Evolutionary conservation across 306 rosid species (phyloP), one percentile per base, ranked within the genome.

Genomic region (Lupinus albus): DNA sequence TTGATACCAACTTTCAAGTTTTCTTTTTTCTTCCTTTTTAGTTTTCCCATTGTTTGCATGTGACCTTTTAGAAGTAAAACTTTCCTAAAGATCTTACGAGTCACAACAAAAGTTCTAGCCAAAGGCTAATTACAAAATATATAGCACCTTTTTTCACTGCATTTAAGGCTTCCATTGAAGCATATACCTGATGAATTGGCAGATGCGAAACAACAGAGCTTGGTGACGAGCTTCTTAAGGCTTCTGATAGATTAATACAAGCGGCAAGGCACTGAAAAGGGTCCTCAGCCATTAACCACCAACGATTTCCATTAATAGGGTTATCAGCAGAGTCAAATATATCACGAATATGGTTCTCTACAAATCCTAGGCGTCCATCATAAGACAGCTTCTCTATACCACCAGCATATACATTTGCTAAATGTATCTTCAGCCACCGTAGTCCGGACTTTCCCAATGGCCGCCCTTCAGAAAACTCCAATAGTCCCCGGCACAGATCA

Each of bases 261-360:
- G 95, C 88, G 71, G 92, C 95, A 67, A 90, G 81, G 81, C 86
- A 90, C 75, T 90, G 95, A 54, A 90, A 85, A 73, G 97, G 97
- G 82, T 90, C 97, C 82, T 90, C 97, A 41, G 97, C 97, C 10
- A 17, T 77, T 77, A 90, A 79, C 97, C 95, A 90, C 97, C 97
- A 90, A 18, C 88, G 84, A 64, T 78, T 72, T 59, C 97, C 97
- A 77, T 82, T 75, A 20, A 85, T 74, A 72, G 96, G 96, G 71
- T 82, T 72, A 72, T 82, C 79, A 41, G 92, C 95, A 70, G 95
- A 90, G 71, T 90, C 97, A 64, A 90, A 80, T 84, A 90, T 82
- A 66, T 78, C 85, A 77, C 68, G 77, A 50, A 85, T 76, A 76
- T 90, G 95, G 68, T 79, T 79, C 67, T 87, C 92, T 69, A 90